A percentile compares a stretch with the other conserved stretches of the same genome.
These are phyloP conservation scores for Penicillium concentricum DNA, from an alignment of 2,329 filamentous ascomycete species.

Conservation along the genomic window DNA sequence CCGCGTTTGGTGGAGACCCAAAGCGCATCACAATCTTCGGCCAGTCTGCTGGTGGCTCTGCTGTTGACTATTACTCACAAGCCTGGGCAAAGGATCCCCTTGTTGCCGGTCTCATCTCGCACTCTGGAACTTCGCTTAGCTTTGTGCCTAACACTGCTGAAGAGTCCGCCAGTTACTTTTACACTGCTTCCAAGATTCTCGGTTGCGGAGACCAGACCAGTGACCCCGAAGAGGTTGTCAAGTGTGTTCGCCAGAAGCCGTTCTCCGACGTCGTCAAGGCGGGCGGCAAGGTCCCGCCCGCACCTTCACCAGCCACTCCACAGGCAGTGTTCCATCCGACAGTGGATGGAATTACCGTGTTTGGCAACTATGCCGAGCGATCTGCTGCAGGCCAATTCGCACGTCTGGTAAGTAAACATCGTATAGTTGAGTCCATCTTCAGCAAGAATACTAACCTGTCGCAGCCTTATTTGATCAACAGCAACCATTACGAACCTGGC, in stretches of 20 bases:
- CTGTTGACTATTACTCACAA: constrained; percentile 33
- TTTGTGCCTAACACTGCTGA: constrained; percentile 43
- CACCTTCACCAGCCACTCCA: constrained; percentile 29
- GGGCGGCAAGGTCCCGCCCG: constrained; percentile 35
- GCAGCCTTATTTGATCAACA: constrained; percentile 45
- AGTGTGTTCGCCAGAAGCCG: constrained; percentile 40
- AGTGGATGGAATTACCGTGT: constrained; percentile 44
- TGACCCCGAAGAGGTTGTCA: constrained; percentile 28
- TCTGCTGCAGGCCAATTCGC: constrained; percentile 41
- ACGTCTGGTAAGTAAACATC: constrained; percentile 27
- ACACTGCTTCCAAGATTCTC: constrained; percentile 40
- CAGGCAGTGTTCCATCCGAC: constrained; percentile 44
- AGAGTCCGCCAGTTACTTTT: constrained; percentile 44
- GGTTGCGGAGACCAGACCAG: constrained; percentile 37
- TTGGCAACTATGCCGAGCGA: constrained; percentile 40
- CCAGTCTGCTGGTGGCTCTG: constrained; percentile 43
- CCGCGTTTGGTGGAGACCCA: constrained; percentile 52
- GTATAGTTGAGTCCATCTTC: too few species aligned
- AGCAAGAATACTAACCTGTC: neutral
- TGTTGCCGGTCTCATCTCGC: constrained; percentile 37
- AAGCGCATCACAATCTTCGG: constrained; percentile 49
- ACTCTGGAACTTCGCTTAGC: constrained; percentile 43
- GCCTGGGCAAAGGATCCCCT: constrained; percentile 39
- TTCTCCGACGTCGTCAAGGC: constrained; percentile 41
- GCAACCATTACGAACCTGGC: constrained; percentile 49